These are phyloP conservation scores for Pecoramyces ruminantium DNA, from an alignment of 192 early-diverging fungal species.

Conservation along the genomic window DNA sequence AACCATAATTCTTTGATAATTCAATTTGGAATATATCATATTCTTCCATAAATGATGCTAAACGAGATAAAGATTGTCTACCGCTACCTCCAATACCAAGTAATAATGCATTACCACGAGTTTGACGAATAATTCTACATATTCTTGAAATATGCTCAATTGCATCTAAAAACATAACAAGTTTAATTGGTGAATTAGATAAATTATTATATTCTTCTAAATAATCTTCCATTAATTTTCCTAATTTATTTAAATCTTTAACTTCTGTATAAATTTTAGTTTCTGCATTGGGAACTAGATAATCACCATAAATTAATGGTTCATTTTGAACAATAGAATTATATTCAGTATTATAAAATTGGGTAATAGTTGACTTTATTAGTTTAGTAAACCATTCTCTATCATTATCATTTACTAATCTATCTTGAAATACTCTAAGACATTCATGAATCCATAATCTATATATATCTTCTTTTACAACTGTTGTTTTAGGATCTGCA, in stretches of 20 bases:
- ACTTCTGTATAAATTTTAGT: conserved; percentile 32
- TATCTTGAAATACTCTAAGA: conserved; percentile 35
- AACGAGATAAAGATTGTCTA: conserved; percentile 32
- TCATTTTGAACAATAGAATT: conserved; percentile 1
- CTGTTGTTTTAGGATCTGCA: conserved; percentile 12
- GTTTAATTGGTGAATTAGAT: conserved; percentile 26
- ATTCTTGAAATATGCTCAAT: conserved; percentile 36
- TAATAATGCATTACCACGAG: conserved; percentile 35
- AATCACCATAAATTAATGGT: conserved; percentile 42
- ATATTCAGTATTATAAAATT: neutral
- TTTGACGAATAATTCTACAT: conserved; percentile 33
- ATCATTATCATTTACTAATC: conserved; percentile 35
- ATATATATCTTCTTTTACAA: conserved; percentile 17
- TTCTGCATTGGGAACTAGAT: conserved; percentile 32
- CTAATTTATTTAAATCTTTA: conserved; percentile 32
- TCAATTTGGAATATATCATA: conserved; percentile 38
- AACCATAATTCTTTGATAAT: conserved; percentile 31
- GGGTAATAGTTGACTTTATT: neutral
- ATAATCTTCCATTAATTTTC: conserved; percentile 34
- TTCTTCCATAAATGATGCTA: conserved; percentile 38
- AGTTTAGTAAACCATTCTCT: conserved; percentile 25
- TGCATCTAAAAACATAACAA: conserved; percentile 43
- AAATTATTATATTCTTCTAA: conserved; percentile 46
- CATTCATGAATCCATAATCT: conserved; percentile 39
- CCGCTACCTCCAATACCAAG: conserved; percentile 41